A percentile compares a stretch with the other conserved stretches of the same genome.
Conservation (phyloP, 306 rosid genomes). For the Astragalus membranaceus region DNA sequence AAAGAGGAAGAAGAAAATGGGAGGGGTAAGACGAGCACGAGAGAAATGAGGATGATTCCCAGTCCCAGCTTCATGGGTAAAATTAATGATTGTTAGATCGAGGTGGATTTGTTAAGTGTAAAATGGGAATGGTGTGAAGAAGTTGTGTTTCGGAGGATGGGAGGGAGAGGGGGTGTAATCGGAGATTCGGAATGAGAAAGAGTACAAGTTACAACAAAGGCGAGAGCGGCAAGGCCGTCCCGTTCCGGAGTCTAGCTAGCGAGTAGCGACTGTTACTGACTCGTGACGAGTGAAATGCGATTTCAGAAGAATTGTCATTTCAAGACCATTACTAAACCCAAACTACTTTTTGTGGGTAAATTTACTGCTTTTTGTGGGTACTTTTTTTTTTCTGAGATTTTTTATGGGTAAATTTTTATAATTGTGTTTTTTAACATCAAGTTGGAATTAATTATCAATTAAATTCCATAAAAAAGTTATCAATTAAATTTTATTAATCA, state of each 20-base stretch:
- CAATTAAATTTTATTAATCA: too few species aligned
- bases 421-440: too few species aligned
- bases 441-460: too few species aligned
- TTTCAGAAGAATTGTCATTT: neutral
- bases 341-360: neutral
- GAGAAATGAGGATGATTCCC: constrained; percentile 18
- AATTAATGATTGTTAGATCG: constrained; percentile 4
- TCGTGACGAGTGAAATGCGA: neutral
- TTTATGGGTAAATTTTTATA: too few species aligned
- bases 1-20: constrained; percentile 47
- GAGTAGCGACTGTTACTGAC: constrained; percentile 12
- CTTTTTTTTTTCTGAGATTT: too few species aligned
- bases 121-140: neutral
- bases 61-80: constrained; percentile 18
- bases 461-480: too few species aligned
- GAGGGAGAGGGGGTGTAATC: neutral
- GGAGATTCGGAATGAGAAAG: neutral
- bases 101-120: neutral
- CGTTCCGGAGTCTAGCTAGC: neutral
- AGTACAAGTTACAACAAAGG: neutral
- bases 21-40: neutral
- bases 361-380: too few species aligned
- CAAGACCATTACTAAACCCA: neutral
- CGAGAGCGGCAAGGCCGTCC: neutral
- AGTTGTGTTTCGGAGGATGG: neutral